phyloP scores from a whole-genome alignment of 441 rosid species.

The Biscutella laevigata region DNA sequence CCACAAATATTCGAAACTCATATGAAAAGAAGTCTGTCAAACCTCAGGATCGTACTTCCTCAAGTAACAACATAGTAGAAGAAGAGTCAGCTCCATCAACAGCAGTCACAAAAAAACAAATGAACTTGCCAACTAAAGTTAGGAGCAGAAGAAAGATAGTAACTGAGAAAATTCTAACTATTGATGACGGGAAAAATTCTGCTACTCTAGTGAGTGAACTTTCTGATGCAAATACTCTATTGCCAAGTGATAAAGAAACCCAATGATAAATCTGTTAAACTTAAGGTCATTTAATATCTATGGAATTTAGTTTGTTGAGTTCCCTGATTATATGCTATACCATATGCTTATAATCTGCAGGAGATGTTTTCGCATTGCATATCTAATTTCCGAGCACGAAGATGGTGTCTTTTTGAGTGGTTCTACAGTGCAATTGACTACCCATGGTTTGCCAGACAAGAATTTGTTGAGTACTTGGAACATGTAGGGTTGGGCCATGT shows the following conservation, averaged over 20 bases:
- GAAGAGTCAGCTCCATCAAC: constrained; percentile 33
- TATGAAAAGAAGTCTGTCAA: constrained; percentile 38
- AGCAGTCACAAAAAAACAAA: constrained; percentile 28
- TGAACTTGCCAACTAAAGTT: constrained; percentile 38
- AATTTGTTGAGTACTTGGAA: constrained; percentile 64
- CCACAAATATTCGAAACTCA: constrained; percentile 31
- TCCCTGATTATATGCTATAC: constrained; percentile 18
- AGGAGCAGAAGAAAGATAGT: constrained; percentile 50
- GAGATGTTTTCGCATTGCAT: constrained; percentile 51
- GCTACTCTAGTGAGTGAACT: constrained; percentile 33
- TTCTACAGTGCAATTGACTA: constrained; percentile 66
- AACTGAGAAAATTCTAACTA: constrained; percentile 28
- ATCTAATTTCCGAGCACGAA: constrained; percentile 36
- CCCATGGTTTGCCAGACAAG: constrained; percentile 70
- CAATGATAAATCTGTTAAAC: constrained; percentile 26
- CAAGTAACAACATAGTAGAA: constrained; percentile 32
- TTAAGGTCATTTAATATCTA: constrained; percentile 26
- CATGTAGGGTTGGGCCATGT: constrained; percentile 68
- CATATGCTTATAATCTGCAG: constrained; percentile 28
- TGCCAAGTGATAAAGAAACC: constrained; percentile 15
- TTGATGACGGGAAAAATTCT: constrained; percentile 30
- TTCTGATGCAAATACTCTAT: constrained; percentile 27
- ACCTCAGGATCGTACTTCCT: constrained; percentile 30
- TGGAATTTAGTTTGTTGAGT: constrained; percentile 14
- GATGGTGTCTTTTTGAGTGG: constrained; percentile 66